Conservation (phyloP, 2,329 filamentous ascomycete species). For the Calonectria leucothoes region DNA sequence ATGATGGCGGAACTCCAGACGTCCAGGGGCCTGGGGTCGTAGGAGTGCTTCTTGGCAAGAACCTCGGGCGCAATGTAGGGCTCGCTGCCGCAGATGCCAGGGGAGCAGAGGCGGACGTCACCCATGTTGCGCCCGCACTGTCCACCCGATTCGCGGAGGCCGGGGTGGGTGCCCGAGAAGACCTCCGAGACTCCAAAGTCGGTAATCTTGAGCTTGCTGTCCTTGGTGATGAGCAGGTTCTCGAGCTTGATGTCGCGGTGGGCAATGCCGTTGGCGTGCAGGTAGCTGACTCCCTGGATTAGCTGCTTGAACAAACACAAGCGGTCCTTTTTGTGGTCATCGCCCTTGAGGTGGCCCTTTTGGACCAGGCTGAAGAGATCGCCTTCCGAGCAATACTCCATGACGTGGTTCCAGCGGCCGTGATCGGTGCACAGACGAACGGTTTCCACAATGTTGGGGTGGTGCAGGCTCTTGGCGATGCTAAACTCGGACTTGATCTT, state of each 20-base stretch:
- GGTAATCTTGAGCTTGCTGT: slow-evolving; percentile 88
- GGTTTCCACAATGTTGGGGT: slow-evolving; percentile 89
- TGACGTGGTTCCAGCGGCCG: slow-evolving; percentile 88
- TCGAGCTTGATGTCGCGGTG: slow-evolving; percentile 93
- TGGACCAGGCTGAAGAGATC: slow-evolving; percentile 83
- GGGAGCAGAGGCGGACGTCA: slow-evolving; percentile 76
- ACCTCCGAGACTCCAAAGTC: slow-evolving; percentile 93
- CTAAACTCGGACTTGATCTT: slow-evolving; percentile 94
- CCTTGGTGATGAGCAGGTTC: slow-evolving; percentile 82
- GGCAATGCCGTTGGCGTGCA: slow-evolving; percentile 86
- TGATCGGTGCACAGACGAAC: slow-evolving; percentile 80
- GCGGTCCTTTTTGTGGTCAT: slow-evolving; percentile 76
- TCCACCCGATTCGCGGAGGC: slow-evolving; percentile 77
- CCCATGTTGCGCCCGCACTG: slow-evolving; percentile 80
- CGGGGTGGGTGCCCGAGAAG: slow-evolving; percentile 85
- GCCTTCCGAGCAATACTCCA: slow-evolving; percentile 89
- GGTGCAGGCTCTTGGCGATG: slow-evolving; percentile 85
- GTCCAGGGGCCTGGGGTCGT: slow-evolving; percentile 83
- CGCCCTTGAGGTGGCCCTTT: slow-evolving; percentile 73
- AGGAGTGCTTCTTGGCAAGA: slow-evolving; percentile 71
- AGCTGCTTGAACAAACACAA: slow-evolving; percentile 92
- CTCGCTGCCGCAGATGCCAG: slow-evolving; percentile 85
- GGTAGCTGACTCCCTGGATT: slow-evolving; percentile 82
- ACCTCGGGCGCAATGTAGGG: slow-evolving; percentile 93
- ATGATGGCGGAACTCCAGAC: slow-evolving; percentile 90